These are phyloP conservation scores for Nicotiana sylvestris DNA, from an alignment of 257 asterid genomes.

Conservation along the genomic window DNA sequence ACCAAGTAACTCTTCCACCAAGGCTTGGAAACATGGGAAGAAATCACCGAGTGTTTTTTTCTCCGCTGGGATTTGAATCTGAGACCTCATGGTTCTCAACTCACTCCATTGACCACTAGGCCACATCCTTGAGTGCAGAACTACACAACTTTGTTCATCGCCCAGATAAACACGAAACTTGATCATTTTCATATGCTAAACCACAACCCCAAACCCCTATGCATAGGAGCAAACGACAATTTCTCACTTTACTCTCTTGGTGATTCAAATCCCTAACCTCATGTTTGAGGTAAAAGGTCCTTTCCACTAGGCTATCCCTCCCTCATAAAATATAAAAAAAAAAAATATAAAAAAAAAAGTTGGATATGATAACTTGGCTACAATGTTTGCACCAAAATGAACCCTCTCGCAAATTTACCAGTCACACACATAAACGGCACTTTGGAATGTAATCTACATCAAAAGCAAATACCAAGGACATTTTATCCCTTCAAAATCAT, in stretches of 20 bases:
- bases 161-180: not conserved
- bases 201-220: not conserved
- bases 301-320: not conserved
- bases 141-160: not conserved
- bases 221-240: not conserved
- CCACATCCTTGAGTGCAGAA: not conserved
- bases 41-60: no score
- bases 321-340: no score
- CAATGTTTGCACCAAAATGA: not conserved
- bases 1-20: no score
- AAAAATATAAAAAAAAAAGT: not conserved
- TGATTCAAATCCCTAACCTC: not conserved
- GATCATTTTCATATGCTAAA: not conserved
- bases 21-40: no score
- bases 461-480: not conserved
- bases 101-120: no score
- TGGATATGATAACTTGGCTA: not conserved
- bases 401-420: not conserved
- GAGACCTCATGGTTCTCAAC: no score
- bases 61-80: no score
- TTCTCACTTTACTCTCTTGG: not conserved
- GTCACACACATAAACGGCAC: not conserved
- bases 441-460: not conserved
- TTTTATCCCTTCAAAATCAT: conserved; percentile 4
- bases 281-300: not conserved